phyloP scores from a whole-genome alignment of 371 early-diverging fungal species.

The Furculomyces boomerangus region DNA sequence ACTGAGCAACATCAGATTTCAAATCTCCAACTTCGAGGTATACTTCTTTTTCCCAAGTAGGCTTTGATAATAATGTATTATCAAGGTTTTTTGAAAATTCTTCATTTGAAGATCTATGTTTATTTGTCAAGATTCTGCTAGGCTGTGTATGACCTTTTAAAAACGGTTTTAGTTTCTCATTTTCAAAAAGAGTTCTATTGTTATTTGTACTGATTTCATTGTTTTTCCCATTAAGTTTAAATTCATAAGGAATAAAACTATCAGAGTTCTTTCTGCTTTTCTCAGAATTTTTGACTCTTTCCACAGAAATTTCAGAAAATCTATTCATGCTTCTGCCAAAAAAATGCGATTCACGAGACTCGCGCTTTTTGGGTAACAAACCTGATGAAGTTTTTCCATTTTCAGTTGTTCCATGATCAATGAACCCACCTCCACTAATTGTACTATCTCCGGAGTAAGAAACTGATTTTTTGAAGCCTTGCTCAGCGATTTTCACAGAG shows the following conservation, averaged over 20 bases:
- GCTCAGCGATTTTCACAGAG: slow-evolving; percentile 25
- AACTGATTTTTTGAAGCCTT: background rate
- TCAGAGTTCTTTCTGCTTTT: no score
- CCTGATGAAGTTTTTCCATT: background rate
- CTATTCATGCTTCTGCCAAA: background rate
- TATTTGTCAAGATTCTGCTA: background rate
- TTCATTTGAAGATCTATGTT: background rate
- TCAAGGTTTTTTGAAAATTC: slow-evolving; percentile 4
- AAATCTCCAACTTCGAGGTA: slow-evolving; percentile 19
- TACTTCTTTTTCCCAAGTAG: slow-evolving; percentile 11
- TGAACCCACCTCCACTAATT: no score
- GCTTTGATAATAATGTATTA: slow-evolving; percentile 4
- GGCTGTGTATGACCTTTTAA: no score
- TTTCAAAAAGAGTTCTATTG: background rate
- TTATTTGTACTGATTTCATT: background rate
- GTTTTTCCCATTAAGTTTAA: background rate
- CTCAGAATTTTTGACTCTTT: background rate
- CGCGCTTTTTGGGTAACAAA: background rate
- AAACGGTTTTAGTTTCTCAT: no score
- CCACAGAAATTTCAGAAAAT: background rate
- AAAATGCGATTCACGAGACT: background rate
- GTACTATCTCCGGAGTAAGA: background rate
- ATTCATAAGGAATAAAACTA: background rate
- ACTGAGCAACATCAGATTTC: slow-evolving; percentile 31
- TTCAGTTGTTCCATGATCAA: background rate